Percentiles rank a stretch among this genome's conserved stretches.
phyloP scores from a whole-genome alignment of 1,139 yeast genomes.

The Blastobotrys illinoisensis region DNA sequence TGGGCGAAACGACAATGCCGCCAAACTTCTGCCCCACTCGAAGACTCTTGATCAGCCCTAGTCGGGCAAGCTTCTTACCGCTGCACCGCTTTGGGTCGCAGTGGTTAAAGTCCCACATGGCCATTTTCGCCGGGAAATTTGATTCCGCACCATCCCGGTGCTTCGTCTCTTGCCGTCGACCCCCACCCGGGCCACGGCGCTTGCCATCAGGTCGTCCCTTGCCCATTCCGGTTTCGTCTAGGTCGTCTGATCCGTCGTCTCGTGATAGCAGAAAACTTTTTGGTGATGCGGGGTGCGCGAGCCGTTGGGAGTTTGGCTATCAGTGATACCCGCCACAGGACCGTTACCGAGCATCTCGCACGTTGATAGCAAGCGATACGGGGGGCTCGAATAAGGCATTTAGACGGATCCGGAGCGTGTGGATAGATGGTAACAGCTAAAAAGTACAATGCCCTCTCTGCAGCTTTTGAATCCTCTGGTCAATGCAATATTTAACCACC shows the following conservation, averaged over 20 bases:
- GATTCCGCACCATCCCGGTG: slow-evolving; percentile 12
- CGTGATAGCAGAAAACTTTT: background rate
- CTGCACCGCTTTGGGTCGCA: slow-evolving; percentile 98
- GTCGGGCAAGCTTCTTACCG: slow-evolving; percentile 86
- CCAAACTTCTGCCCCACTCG: slow-evolving; percentile 87
- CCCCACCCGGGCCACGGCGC: slow-evolving; percentile 6
- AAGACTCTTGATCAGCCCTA: slow-evolving; percentile 74
- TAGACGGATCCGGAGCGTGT: background rate
- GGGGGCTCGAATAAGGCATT: background rate
- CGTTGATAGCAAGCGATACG: background rate
- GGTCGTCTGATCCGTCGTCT: background rate
- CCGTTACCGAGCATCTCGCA: background rate
- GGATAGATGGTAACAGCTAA: background rate
- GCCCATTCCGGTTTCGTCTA: slow-evolving; percentile 6
- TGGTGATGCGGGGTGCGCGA: background rate
- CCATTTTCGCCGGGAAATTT: slow-evolving; percentile 36
- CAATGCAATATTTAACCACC: slow-evolving; percentile 64
- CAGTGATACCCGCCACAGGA: background rate
- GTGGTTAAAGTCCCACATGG: slow-evolving; percentile 75
- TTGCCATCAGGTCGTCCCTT: slow-evolving; percentile 11
- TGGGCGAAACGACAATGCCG: slow-evolving; percentile 90
- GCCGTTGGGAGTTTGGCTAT: background rate
- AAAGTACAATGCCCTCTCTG: background rate
- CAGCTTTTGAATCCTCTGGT: slow-evolving; percentile 56
- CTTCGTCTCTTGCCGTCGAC: slow-evolving; percentile 19